Evolutionary conservation across 2,329 filamentous ascomycete genomes (phyloP).

Genomic region (Claviceps sp.): DNA sequence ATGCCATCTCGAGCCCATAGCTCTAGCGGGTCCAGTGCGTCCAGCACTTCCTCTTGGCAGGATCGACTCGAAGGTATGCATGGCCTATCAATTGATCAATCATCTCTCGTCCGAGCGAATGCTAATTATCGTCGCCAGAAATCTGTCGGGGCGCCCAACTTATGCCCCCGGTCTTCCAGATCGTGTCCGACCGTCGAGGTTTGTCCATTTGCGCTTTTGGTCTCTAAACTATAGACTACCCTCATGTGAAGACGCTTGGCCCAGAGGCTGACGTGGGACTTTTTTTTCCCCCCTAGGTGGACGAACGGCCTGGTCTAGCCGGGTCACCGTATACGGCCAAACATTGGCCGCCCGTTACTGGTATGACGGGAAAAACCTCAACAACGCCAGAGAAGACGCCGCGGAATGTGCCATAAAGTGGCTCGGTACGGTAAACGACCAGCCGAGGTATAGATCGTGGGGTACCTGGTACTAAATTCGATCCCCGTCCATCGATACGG

Average conservation of each 20-base stretch:
- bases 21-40: constrained; percentile 10
- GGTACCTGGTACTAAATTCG: constrained; percentile 9
- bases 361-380: constrained; percentile 80
- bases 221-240: neutral
- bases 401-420: constrained; percentile 63
- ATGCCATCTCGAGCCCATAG: constrained; percentile 14
- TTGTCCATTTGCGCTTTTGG: constrained; percentile 14
- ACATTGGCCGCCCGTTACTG: constrained; percentile 65
- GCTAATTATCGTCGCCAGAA: constrained; percentile 25
- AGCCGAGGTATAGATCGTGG: constrained; percentile 14
- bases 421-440: constrained; percentile 27
- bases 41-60: constrained; percentile 32
- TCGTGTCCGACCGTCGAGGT: constrained; percentile 66
- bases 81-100: neutral
- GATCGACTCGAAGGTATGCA: constrained; percentile 39
- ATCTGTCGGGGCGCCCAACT: constrained; percentile 42
- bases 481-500: neutral
- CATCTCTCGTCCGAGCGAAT: neutral
- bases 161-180: constrained; percentile 48
- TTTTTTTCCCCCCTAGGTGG: constrained; percentile 44
- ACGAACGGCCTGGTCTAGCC: constrained; percentile 81
- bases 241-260: neutral
- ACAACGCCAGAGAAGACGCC: constrained; percentile 85
- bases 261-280: neutral
- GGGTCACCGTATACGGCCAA: constrained; percentile 56